Evolutionary conservation across 495 filamentous ascomycete genomes (phyloP).

Genomic region (Zalerion maritima): DNA sequence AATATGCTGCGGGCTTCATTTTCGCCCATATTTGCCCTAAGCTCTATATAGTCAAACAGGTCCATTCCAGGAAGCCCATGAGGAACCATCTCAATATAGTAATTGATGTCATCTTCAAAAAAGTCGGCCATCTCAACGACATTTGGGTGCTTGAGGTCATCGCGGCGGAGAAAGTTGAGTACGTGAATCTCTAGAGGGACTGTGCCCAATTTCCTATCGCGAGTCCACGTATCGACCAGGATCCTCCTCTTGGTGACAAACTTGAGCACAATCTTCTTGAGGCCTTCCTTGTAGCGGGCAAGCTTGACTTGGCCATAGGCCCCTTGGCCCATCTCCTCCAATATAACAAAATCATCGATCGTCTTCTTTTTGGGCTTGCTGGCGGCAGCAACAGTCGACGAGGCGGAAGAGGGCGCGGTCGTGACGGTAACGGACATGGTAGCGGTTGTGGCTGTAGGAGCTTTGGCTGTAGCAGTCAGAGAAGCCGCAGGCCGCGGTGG

Average conservation of each 20-base stretch:
- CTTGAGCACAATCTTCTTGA: slow-evolving; percentile 84
- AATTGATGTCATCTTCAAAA: slow-evolving; percentile 95
- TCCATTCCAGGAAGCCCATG: slow-evolving; percentile 97
- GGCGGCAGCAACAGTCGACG: no score
- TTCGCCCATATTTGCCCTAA: slow-evolving; percentile 94
- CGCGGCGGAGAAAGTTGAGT: slow-evolving; percentile 78
- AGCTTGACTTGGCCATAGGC: slow-evolving; percentile 97
- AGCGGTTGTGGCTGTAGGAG: slow-evolving; percentile 13
- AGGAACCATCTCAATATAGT: slow-evolving; percentile 97
- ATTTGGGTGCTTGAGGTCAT: slow-evolving; percentile 80
- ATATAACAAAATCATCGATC: slow-evolving; percentile 78
- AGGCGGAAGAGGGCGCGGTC: no score
- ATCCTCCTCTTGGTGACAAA: slow-evolving; percentile 96
- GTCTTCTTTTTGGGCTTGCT: slow-evolving; percentile 45
- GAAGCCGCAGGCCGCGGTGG: slow-evolving; percentile 14
- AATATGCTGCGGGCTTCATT: slow-evolving; percentile 89
- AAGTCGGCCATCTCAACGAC: slow-evolving; percentile 98
- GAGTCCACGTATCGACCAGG: slow-evolving; percentile 96
- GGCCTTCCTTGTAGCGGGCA: slow-evolving; percentile 67
- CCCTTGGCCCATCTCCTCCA: slow-evolving; percentile 98
- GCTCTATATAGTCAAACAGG: slow-evolving; percentile 96
- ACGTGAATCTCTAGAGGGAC: slow-evolving; percentile 97
- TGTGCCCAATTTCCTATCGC: slow-evolving; percentile 86
- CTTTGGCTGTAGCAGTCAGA: no score
- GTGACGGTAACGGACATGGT: no score